phyloP scores from a whole-genome alignment of 805 yeast genomes.

The Starmerella apis region DNA sequence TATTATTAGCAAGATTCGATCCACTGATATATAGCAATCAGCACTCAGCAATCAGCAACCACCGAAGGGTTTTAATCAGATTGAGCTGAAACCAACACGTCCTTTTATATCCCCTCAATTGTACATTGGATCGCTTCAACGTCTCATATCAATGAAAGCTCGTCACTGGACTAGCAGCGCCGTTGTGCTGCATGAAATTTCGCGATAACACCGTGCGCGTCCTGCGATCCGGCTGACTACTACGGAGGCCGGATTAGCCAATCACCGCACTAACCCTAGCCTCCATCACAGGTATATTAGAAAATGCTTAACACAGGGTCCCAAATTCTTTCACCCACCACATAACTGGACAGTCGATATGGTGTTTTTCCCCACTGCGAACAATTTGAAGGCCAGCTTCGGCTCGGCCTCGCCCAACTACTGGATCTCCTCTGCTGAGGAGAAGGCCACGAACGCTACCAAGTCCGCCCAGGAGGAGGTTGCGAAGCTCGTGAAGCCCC shows the following conservation, averaged over 20 bases:
- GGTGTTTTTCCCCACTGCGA: constrained; percentile 35
- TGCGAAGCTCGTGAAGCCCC: constrained; percentile 29
- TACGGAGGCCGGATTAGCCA: constrained; percentile 8
- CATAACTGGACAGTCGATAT: constrained; percentile 19
- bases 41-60: too few species aligned
- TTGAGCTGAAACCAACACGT: too few species aligned
- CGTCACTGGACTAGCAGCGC: not conserved
- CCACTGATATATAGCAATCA: too few species aligned
- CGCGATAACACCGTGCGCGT: not conserved
- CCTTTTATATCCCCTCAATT: too few species aligned
- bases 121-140: too few species aligned
- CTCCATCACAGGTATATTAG: constrained; percentile 8
- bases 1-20: too few species aligned
- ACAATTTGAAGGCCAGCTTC: constrained; percentile 33
- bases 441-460: constrained; percentile 24
- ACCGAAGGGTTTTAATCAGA: too few species aligned
- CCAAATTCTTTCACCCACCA: constrained; percentile 4
- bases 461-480: constrained; percentile 31
- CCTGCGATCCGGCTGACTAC: not conserved
- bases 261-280: constrained; percentile 12
- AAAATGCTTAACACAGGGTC: not conserved
- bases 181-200: not conserved
- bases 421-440: constrained; percentile 31
- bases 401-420: constrained; percentile 29
- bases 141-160: not conserved